phyloP scores from a whole-genome alignment of 495 filamentous ascomycete genomes.

The Hyaloscypha finlandica region DNA sequence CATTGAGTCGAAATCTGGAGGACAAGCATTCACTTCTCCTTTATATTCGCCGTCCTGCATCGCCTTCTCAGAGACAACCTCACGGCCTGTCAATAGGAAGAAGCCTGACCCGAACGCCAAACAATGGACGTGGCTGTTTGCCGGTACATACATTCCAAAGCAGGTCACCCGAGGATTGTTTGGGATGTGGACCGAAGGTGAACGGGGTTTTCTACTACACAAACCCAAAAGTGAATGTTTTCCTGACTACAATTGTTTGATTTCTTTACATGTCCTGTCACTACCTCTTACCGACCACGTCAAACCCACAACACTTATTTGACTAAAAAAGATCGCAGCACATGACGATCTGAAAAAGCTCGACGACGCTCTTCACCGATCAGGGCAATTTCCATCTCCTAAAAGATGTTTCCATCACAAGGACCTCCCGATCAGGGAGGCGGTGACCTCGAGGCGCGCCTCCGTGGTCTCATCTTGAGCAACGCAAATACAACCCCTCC shows the following conservation, averaged over 20 bases:
- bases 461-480: slow-evolving; percentile 46
- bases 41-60: background rate
- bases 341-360: background rate
- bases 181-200: slow-evolving; percentile 3
- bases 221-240: background rate
- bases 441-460: slow-evolving; percentile 40
- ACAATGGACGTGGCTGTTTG: background rate
- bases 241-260: background rate
- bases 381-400: background rate
- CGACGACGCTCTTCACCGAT: background rate
- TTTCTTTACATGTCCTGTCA: background rate
- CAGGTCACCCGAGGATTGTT: background rate
- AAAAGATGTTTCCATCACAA: slow-evolving; percentile 22
- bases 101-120: background rate
- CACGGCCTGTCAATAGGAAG: background rate
- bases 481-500: slow-evolving; percentile 32
- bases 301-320: background rate
- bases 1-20: background rate
- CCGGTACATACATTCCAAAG: background rate
- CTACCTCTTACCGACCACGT: background rate
- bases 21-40: background rate
- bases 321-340: background rate
- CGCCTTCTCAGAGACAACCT: background rate
- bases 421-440: background rate
- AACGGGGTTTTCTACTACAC: background rate